Base-by-base conservation (phyloP, 805 yeast species). In the Hanseniaspora occidentalis region DNA sequence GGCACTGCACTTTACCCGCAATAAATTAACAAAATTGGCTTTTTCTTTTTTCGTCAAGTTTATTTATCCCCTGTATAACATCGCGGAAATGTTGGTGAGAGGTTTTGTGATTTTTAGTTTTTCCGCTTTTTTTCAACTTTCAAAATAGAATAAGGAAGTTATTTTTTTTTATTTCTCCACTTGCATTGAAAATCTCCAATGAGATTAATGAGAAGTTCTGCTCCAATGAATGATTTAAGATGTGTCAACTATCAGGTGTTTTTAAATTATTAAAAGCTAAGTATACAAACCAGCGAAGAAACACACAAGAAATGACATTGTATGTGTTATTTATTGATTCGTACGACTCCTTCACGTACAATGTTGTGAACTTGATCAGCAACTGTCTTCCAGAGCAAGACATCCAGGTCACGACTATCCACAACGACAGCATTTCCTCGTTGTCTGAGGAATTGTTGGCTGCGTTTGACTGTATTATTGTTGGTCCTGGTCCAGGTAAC, bases 401-500 rank as follows among this genome's bases (percentile, higher is more conserved):
- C 1, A 47, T 56, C 14, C 52, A 50, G 18, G 69, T 65, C 10
- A 49, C 61, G 7, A 58, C 61, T 3, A 54, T 64, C 21, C 67
- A 58, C 41, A 63, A 61, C 35, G 66, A 62, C 44, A 47, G 63
- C 1, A 50, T 60, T 19, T 31, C 64, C 56, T 43, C 45, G 33
- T 53, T 56, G 3, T 38, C 47, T 1, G 48, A 50, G 5, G 43
- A 51, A 1, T 66, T 70, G 43, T 52, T 84, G 16, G 64, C 67
- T 1, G 52, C 64, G 6, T 77, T 84, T 48, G 84, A 82, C 43
- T 85, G 85, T 25, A 66, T 92, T 2, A 75, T 92, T 0, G 69
- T 92, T 7, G 98, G 98, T 0, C 99, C 99, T 0, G 99, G 99
- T 0, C 99, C 99, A 0, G 99, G 99, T 0, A 75, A 83, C 49